Evolutionary conservation across 2,329 filamentous ascomycete species (phyloP).

Genomic region (Paracorniculantispora psalliotae): DNA sequence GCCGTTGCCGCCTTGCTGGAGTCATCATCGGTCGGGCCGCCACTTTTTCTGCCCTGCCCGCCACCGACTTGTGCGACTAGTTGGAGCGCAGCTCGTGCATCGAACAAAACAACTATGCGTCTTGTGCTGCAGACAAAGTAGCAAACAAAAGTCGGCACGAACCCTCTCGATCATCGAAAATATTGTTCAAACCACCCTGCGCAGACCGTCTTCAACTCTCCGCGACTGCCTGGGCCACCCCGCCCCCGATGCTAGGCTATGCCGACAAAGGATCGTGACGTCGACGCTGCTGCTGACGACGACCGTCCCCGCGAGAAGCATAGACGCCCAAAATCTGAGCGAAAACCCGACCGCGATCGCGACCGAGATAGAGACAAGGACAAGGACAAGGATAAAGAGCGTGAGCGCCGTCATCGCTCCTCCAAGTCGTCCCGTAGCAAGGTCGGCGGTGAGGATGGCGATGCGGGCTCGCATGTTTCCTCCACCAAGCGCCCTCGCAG

Average conservation of each 20-base stretch:
- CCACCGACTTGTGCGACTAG: conserved; percentile 9
- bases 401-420: conserved; percentile 34
- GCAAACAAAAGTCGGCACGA: neutral
- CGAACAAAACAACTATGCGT: neutral
- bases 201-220: neutral
- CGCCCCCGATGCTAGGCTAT: conserved; percentile 25
- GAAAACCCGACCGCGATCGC: conserved; percentile 30
- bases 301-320: conserved; percentile 37
- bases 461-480: conserved; percentile 33
- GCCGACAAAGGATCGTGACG: conserved; percentile 39
- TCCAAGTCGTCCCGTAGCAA: conserved; percentile 39
- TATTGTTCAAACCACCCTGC: neutral
- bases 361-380: conserved; percentile 28
- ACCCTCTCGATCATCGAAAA: neutral
- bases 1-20: conserved; percentile 12
- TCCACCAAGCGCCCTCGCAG: conserved; percentile 30
- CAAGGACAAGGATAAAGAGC: conserved; percentile 29
- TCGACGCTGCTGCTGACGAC: conserved; percentile 31
- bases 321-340: conserved; percentile 35
- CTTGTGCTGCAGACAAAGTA: neutral
- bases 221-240: neutral
- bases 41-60: conserved; percentile 13
- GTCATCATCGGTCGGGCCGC: conserved; percentile 12
- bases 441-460: conserved; percentile 35
- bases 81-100: neutral